A percentile compares a stretch with the other conserved stretches of the same genome.
These are phyloP conservation scores for Colletotrichum tropicale DNA, from an alignment of 2,329 filamentous ascomycete genomes.

Conservation along the genomic window DNA sequence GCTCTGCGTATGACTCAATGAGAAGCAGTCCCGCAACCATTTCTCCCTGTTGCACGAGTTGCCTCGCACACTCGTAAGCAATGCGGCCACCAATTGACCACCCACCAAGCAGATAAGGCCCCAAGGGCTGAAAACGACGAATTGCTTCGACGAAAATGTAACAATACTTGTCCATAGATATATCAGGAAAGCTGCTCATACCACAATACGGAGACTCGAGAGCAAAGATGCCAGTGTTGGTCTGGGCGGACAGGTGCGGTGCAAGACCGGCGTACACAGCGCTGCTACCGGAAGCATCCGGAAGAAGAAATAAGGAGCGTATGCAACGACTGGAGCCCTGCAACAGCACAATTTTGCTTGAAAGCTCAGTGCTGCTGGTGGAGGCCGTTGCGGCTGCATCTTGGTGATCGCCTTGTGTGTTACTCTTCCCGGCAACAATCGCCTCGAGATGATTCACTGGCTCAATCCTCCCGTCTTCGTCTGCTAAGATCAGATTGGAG, in stretches of 20 bases:
- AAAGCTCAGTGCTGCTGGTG: not conserved
- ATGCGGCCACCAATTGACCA: not conserved
- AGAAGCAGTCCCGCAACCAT: not conserved
- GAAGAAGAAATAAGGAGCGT: not conserved
- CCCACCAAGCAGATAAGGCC: not conserved
- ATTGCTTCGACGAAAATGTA: not conserved
- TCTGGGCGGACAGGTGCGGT: not conserved
- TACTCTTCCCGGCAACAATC: not conserved
- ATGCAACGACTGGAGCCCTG: not conserved
- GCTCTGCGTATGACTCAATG: not conserved
- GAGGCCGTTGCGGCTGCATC: not conserved
- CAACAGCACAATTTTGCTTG: not conserved
- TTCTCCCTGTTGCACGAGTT: not conserved
- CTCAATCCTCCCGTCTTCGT: fast-evolving
- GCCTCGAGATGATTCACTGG: not conserved
- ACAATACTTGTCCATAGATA: not conserved
- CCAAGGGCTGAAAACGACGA: not conserved
- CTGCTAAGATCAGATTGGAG: fast-evolving
- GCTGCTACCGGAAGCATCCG: not conserved
- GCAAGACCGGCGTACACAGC: not conserved
- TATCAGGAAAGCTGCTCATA: not conserved
- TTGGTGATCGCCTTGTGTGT: not conserved
- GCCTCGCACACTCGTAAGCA: not conserved
- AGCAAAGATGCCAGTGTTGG: not conserved
- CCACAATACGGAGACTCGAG: not conserved